Evolutionary conservation across 768 basidiomycete species (phyloP).

Genomic region (Agaricus subrufescens): DNA sequence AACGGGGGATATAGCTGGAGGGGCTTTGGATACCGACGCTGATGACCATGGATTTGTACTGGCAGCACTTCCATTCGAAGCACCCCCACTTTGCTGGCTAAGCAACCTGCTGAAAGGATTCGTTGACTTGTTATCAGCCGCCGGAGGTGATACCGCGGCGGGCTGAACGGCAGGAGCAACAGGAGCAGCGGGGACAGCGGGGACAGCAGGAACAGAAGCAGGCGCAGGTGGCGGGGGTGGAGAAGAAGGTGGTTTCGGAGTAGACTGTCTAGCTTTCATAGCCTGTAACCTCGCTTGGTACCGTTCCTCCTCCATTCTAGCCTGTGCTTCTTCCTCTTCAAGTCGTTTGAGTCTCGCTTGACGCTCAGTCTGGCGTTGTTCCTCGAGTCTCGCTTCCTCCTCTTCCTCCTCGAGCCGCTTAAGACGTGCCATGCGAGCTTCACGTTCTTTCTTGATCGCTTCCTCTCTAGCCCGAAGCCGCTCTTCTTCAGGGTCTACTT

Average conservation of each 20-base stretch:
- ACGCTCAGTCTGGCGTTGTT: slow-evolving; percentile 19
- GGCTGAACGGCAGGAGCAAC: slow-evolving; percentile 32
- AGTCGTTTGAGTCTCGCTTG: slow-evolving; percentile 4
- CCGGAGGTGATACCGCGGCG: slow-evolving; percentile 19
- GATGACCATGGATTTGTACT: slow-evolving; percentile 67
- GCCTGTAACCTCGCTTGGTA: slow-evolving; percentile 33
- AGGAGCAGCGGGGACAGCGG: slow-evolving; percentile 30
- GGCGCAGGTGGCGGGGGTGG: slow-evolving; percentile 12
- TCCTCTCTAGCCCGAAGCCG: slow-evolving; percentile 65
- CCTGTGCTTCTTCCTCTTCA: slow-evolving; percentile 26
- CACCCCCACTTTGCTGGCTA: slow-evolving; percentile 40
- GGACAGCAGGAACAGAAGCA: slow-evolving; percentile 21
- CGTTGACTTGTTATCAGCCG: slow-evolving; percentile 47
- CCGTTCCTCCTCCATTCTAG: slow-evolving; percentile 28
- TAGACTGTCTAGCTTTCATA: slow-evolving; percentile 27
- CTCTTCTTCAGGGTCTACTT: slow-evolving; percentile 77
- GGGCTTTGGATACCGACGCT: slow-evolving; percentile 17
- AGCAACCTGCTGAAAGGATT: slow-evolving; percentile 80
- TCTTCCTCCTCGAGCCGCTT: slow-evolving; percentile 60
- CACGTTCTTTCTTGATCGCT: slow-evolving; percentile 63
- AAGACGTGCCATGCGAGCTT: slow-evolving; percentile 65
- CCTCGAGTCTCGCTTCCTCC: slow-evolving; percentile 27
- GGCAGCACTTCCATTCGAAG: slow-evolving; percentile 28
- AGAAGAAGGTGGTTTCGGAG: slow-evolving; percentile 21
- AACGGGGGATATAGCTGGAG: slow-evolving; percentile 22